These are phyloP conservation scores for Crotalaria pallida DNA, from an alignment of 306 rosid genomes.

Conservation along the genomic window DNA sequence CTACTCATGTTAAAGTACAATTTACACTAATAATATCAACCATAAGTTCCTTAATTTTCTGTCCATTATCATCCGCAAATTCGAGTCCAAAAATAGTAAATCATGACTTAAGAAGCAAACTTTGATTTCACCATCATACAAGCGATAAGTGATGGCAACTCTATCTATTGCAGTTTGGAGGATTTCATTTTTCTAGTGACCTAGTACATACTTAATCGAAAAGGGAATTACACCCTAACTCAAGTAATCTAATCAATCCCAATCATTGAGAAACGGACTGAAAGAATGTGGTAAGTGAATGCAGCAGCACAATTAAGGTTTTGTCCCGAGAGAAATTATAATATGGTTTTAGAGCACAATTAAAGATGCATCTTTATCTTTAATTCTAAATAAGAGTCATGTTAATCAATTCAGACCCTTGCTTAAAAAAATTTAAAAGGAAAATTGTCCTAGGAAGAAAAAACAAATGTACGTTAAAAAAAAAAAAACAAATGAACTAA, in stretches of 20 bases:
- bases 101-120: background rate
- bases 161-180: background rate
- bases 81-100: background rate
- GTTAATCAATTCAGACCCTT: too few relatives aligned
- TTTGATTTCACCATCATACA: background rate
- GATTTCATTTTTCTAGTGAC: background rate
- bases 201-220: background rate
- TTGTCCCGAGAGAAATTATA: too few relatives aligned
- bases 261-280: conserved; percentile 24
- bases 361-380: too few relatives aligned
- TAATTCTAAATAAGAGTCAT: too few relatives aligned
- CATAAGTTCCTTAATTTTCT: background rate
- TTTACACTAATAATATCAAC: background rate
- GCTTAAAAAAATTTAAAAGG: too few relatives aligned
- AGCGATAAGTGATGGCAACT: background rate
- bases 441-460: too few relatives aligned
- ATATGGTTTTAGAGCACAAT: too few relatives aligned
- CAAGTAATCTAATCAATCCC: conserved; percentile 20
- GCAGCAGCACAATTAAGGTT: background rate
- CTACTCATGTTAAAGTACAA: background rate
- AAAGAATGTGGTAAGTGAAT: background rate
- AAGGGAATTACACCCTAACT: background rate
- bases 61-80: background rate
- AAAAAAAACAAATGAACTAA: too few relatives aligned
- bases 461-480: too few relatives aligned